Evolutionary conservation across 306 rosid genomes (phyloP).

Genomic region (Pyrus pyrifolia): DNA sequence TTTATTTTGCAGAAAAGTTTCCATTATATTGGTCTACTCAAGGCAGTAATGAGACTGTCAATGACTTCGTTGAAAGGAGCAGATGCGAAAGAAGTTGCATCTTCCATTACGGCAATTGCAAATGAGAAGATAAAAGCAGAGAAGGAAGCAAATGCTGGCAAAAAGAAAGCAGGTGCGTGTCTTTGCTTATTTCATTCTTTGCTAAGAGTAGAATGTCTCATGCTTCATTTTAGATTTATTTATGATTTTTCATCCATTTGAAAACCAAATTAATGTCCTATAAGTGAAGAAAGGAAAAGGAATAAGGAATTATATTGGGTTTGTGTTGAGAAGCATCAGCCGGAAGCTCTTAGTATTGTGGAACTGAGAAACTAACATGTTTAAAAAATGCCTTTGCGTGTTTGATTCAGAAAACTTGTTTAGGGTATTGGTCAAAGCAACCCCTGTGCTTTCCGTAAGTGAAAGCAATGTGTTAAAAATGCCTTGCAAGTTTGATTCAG

Average conservation of each 20-base stretch:
- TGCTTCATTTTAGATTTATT: not conserved
- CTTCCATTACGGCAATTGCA: constrained; percentile 80
- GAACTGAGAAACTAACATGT: not conserved
- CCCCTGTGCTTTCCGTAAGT: not conserved
- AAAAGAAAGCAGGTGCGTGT: constrained; percentile 70
- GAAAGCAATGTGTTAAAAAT: not conserved
- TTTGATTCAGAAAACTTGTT: not conserved
- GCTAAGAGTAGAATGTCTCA: not conserved
- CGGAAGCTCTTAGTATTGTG: not conserved
- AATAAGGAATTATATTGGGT: not conserved
- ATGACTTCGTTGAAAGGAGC: constrained; percentile 75
- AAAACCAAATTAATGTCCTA: not conserved
- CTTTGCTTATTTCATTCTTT: not conserved
- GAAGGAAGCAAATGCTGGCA: constrained; percentile 84
- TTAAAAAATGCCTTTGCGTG: not conserved
- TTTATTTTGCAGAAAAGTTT: constrained; percentile 84
- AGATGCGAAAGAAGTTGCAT: constrained; percentile 90
- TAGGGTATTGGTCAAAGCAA: not conserved
- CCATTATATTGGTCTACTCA: constrained; percentile 67
- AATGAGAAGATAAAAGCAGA: constrained; percentile 88
- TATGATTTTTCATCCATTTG: not conserved
- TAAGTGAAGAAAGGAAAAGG: not conserved
- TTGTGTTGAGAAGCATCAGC: not conserved
- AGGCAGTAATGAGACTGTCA: constrained; percentile 76
- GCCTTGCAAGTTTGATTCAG: not conserved